Conservation (phyloP, 2,329 filamentous ascomycete genomes). For the Colletotrichum chrysophilum region DNA sequence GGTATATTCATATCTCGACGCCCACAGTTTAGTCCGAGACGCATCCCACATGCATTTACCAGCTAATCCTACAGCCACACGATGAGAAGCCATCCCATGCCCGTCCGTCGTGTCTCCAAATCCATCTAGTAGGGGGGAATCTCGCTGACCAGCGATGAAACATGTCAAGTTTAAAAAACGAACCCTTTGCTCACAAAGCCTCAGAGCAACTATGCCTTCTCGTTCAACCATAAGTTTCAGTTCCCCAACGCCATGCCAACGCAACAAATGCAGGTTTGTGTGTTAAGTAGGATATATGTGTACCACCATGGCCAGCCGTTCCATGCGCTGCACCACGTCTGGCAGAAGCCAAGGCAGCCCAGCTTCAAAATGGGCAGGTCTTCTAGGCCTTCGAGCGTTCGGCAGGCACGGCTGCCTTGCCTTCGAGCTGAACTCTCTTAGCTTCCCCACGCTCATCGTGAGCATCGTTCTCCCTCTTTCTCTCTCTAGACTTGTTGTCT, state of each 20-base stretch:
- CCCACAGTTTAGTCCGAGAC: neutral
- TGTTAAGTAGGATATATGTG: neutral
- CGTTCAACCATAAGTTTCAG: neutral
- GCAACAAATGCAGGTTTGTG: constrained; percentile 14
- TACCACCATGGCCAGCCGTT: neutral
- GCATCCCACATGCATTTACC: neutral
- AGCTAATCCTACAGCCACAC: neutral
- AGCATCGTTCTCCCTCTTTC: constrained; percentile 42
- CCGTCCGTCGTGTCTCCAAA: neutral
- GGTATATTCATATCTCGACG: neutral
- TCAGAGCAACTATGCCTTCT: neutral
- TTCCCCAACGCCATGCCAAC: constrained; percentile 20
- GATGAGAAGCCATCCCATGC: neutral
- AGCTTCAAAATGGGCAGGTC: neutral
- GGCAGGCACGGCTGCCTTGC: neutral
- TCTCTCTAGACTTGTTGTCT: constrained; percentile 39
- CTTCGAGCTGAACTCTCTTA: constrained; percentile 29
- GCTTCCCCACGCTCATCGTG: constrained; percentile 34
- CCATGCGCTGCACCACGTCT: neutral
- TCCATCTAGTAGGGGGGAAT: neutral
- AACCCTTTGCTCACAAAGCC: neutral
- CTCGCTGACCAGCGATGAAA: neutral
- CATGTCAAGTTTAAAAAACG: neutral
- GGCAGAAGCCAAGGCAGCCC: neutral
- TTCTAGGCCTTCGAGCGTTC: constrained; percentile 13